Conservation (phyloP, 371 early-diverging fungal genomes). For the Mortierella sp. region DNA sequence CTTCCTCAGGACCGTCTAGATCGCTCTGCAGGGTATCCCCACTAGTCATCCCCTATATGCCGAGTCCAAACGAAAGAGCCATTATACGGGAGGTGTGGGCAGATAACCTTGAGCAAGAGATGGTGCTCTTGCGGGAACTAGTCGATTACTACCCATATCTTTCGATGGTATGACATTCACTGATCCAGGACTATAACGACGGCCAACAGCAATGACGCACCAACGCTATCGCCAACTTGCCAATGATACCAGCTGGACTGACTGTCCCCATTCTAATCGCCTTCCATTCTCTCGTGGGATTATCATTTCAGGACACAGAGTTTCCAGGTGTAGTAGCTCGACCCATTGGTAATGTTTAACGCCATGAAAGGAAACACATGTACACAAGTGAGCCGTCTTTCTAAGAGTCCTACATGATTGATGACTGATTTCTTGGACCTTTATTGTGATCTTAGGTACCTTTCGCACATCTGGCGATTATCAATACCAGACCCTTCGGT, state of each 20-base stretch:
- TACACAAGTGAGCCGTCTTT: too few species aligned
- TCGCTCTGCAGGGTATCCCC: too few species aligned
- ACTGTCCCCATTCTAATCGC: too few species aligned
- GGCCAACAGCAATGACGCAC: too few species aligned
- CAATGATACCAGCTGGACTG: too few species aligned
- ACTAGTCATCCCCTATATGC: slow-evolving; percentile 28
- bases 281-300: too few species aligned
- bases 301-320: slow-evolving; percentile 90
- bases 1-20: too few species aligned
- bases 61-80: slow-evolving; percentile 59
- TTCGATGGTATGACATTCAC: slow-evolving; percentile 88
- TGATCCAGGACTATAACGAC: too few species aligned
- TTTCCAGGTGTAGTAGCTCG: slow-evolving; percentile 99
- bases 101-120: slow-evolving; percentile 96
- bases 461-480: slow-evolving; percentile 95
- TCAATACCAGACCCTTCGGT: slow-evolving; percentile 98
- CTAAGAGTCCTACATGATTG: too few species aligned
- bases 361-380: too few species aligned
- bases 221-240: too few species aligned
- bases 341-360: slow-evolving; percentile 75
- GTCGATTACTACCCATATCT: slow-evolving; percentile 96
- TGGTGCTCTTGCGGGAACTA: slow-evolving; percentile 89
- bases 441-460: slow-evolving; percentile 66
- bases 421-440: too few species aligned
- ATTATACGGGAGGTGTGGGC: slow-evolving; percentile 97